These are phyloP conservation scores for Phytophthora sansomeana DNA, from an alignment of 352 stramenopile genomes.

Conservation along the genomic window DNA sequence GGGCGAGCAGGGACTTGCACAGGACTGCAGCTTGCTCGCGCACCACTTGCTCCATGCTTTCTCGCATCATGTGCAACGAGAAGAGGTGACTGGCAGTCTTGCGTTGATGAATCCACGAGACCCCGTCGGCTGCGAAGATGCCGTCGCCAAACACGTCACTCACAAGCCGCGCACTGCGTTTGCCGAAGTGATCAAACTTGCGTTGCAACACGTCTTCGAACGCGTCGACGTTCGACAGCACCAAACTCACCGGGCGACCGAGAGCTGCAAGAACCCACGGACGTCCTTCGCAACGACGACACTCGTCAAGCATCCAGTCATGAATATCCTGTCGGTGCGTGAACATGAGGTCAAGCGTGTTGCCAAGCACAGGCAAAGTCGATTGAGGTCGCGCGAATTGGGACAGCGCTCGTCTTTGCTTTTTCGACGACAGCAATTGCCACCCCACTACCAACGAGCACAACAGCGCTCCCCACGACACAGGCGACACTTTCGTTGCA, in stretches of 20 bases:
- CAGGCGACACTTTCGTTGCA: constrained; percentile 5
- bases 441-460: constrained; percentile 39
- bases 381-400: constrained; percentile 40
- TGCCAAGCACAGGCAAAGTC: constrained; percentile 56
- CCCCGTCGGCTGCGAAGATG: constrained; percentile 73
- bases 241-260: constrained; percentile 47
- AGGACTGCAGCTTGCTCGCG: constrained; percentile 44
- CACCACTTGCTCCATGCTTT: constrained; percentile 57
- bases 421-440: constrained; percentile 30
- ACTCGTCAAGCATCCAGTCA: constrained; percentile 68
- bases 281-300: constrained; percentile 45
- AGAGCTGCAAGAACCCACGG: constrained; percentile 53
- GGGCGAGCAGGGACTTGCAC: constrained; percentile 35
- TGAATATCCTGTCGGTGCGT: constrained; percentile 54
- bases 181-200: constrained; percentile 83
- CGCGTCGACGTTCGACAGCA: constrained; percentile 44
- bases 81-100: constrained; percentile 91
- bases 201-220: constrained; percentile 69
- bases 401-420: constrained; percentile 34
- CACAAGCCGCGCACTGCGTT: constrained; percentile 54
- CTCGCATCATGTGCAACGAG: constrained; percentile 65
- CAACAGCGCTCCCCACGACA: constrained; percentile 23
- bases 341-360: constrained; percentile 61
- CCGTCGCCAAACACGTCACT: constrained; percentile 70
- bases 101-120: constrained; percentile 73